Conservation (phyloP, 352 stramenopile genomes). For the Phytophthora aleatoria region DNA sequence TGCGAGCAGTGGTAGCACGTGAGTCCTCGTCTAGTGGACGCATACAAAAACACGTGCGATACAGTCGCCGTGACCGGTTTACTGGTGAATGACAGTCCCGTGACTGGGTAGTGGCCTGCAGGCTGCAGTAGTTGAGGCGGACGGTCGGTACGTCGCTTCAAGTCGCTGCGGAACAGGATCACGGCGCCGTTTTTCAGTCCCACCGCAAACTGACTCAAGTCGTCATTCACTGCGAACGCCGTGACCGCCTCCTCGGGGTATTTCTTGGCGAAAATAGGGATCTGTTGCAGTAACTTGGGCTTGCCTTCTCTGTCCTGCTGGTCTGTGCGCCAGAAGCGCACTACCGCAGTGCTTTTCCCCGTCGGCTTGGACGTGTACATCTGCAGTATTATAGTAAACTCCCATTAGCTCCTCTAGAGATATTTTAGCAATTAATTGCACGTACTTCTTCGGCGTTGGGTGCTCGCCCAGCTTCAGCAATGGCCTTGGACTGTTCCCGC, state of each 20-base stretch:
- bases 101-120: conserved; percentile 81
- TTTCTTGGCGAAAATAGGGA: conserved; percentile 88
- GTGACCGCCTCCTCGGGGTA: conserved; percentile 89
- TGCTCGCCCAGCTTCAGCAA: conserved; percentile 72
- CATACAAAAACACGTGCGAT: conserved; percentile 80
- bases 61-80: conserved; percentile 71
- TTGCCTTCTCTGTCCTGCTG: conserved; percentile 87
- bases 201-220: conserved; percentile 82
- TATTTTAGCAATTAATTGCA: conserved; percentile 9
- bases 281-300: conserved; percentile 86
- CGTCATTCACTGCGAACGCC: conserved; percentile 84
- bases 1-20: conserved; percentile 88
- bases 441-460: conserved; percentile 62
- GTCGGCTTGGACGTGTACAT: conserved; percentile 70
- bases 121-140: conserved; percentile 77
- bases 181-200: conserved; percentile 85
- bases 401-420: background rate
- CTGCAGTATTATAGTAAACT: conserved; percentile 27
- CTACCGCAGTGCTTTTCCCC: conserved; percentile 73
- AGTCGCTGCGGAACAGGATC: conserved; percentile 81
- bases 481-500: conserved; percentile 75
- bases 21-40: conserved; percentile 74
- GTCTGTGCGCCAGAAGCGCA: conserved; percentile 89
- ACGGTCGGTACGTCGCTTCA: conserved; percentile 76
- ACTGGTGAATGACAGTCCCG: conserved; percentile 76